Evolutionary conservation across 371 early-diverging fungal genomes (phyloP).

Genomic region (Amoeboaphelidium occidentale): DNA sequence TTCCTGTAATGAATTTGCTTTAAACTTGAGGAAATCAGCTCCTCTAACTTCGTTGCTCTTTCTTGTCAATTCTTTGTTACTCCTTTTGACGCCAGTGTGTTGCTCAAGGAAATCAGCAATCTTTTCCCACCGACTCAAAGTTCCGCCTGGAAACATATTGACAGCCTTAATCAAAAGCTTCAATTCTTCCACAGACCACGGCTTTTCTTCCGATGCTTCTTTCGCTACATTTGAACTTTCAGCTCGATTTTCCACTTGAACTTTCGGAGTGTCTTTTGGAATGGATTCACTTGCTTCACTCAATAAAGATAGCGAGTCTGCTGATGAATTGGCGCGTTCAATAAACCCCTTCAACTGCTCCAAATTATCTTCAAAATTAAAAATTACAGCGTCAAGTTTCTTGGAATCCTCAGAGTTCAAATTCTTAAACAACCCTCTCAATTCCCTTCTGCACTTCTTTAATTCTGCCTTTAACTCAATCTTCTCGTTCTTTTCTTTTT

Average conservation of each 20-base stretch:
- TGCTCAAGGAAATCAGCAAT: slow-evolving; percentile 24
- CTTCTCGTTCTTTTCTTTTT: neutral
- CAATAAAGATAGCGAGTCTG: neutral
- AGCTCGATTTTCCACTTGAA: neutral
- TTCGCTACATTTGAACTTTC: no score
- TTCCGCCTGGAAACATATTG: slow-evolving; percentile 35
- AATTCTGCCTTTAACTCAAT: slow-evolving; percentile 11
- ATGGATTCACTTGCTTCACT: no score
- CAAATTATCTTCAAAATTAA: neutral
- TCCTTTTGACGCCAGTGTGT: slow-evolving; percentile 4
- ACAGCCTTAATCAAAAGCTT: slow-evolving; percentile 25
- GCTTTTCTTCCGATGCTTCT: slow-evolving; percentile 3
- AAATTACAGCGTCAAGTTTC: neutral
- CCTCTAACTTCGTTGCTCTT: no score
- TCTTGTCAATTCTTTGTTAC: slow-evolving; percentile 8
- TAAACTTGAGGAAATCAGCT: no score
- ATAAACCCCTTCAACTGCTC: neutral
- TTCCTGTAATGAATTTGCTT: slow-evolving; percentile 7
- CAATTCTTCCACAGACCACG: slow-evolving; percentile 26
- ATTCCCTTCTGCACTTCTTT: slow-evolving; percentile 61
- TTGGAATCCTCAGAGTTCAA: neutral
- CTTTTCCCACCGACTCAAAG: slow-evolving; percentile 26
- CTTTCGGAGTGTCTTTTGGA: neutral
- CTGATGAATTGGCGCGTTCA: neutral
- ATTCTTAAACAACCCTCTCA: slow-evolving; percentile 45